Conservation (phyloP, 306 rosid species). For the Dalbergia oliveri region DNA sequence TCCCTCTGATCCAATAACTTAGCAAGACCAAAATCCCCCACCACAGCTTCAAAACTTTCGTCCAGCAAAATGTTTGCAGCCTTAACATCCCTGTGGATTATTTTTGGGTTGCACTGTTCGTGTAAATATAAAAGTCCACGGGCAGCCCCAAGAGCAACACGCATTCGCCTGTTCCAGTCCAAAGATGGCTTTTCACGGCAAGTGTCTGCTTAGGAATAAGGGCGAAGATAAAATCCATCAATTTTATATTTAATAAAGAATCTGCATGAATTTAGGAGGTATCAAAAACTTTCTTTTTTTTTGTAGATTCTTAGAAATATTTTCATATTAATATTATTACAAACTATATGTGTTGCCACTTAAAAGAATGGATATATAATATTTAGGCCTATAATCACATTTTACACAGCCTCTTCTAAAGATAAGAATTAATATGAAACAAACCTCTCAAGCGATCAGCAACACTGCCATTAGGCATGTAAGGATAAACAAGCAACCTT, state of each 20-base stretch:
- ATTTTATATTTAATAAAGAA: slow-evolving; percentile 7
- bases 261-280: slow-evolving; percentile 10
- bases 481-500: slow-evolving; percentile 94
- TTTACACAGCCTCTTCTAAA: background rate
- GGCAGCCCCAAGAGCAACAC: slow-evolving; percentile 82
- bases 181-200: slow-evolving; percentile 77
- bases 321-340: background rate
- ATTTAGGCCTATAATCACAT: background rate
- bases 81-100: slow-evolving; percentile 96
- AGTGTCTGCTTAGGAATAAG: slow-evolving; percentile 61
- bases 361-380: slow-evolving; percentile 12
- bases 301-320: background rate
- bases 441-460: slow-evolving; percentile 97
- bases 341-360: slow-evolving; percentile 6
- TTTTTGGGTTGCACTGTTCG: slow-evolving; percentile 92
- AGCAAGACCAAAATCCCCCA: slow-evolving; percentile 98
- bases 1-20: slow-evolving; percentile 94
- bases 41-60: slow-evolving; percentile 93
- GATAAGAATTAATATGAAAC: slow-evolving; percentile 48
- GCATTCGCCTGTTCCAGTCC: slow-evolving; percentile 88
- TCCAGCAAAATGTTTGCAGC: slow-evolving; percentile 97
- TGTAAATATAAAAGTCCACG: slow-evolving; percentile 94
- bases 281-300: background rate
- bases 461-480: slow-evolving; percentile 95
- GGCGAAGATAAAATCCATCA: slow-evolving; percentile 25